Conservation (phyloP, 1,139 yeast species). For the Yamadazyma oceani region DNA sequence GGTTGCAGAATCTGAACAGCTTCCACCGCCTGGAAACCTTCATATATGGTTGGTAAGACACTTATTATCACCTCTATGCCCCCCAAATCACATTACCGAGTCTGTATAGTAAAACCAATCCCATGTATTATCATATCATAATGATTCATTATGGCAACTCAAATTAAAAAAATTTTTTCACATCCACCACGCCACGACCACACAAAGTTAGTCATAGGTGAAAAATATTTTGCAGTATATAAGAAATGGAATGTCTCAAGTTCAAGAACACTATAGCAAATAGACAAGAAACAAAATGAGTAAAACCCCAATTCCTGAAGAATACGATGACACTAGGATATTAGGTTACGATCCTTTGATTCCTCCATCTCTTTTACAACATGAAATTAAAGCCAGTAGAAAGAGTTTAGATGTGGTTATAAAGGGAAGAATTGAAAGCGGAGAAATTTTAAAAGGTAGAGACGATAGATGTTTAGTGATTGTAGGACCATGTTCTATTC, state of each 20-base stretch:
- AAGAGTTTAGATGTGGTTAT: conserved; percentile 66
- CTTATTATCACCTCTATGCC: no score
- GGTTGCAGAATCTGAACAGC: no score
- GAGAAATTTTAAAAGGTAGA: conserved; percentile 65
- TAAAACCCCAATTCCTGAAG: conserved; percentile 61
- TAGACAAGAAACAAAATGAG: no score
- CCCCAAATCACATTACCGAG: no score
- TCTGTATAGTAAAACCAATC: no score
- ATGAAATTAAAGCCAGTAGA: conserved; percentile 70
- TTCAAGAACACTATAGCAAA: no score
- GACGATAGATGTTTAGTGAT: conserved; percentile 86
- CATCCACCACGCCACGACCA: conserved; percentile 5
- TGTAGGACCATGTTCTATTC: conserved; percentile 94
- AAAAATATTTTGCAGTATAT: conserved; percentile 4
- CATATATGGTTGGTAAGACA: no score
- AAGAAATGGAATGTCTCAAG: neutral
- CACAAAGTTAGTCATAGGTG: conserved; percentile 3
- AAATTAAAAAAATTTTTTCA: conserved; percentile 3
- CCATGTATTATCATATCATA: neutral
- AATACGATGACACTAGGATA: conserved; percentile 85
- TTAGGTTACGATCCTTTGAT: conserved; percentile 88
- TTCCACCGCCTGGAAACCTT: neutral
- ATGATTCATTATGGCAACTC: conserved; percentile 1
- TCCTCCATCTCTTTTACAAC: conserved; percentile 82
- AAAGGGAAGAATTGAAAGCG: conserved; percentile 74